These are phyloP conservation scores for Pestalotiopsis sp. DNA, from an alignment of 2,329 filamentous ascomycete genomes.

Conservation along the genomic window DNA sequence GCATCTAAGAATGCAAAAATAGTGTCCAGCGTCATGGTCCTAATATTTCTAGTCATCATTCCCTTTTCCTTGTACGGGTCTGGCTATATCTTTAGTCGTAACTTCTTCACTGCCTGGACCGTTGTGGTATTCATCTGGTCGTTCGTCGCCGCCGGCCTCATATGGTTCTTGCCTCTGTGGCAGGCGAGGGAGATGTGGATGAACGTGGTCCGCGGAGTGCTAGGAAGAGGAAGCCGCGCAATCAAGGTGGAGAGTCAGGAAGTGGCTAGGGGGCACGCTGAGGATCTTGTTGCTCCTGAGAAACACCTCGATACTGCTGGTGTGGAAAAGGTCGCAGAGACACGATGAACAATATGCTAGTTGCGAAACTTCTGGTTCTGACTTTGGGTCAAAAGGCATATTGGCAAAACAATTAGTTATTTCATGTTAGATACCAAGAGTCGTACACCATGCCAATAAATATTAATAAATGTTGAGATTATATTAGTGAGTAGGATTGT, in stretches of 20 bases:
- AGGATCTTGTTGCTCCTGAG: background rate
- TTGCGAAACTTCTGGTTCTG: too few relatives aligned
- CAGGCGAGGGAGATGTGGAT: constrained; percentile 11
- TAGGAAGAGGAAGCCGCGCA: background rate
- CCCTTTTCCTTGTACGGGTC: constrained; percentile 14
- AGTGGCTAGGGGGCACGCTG: background rate
- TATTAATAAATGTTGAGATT: too few relatives aligned
- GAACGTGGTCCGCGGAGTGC: background rate
- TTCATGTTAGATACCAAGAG: too few relatives aligned
- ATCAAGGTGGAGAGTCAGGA: background rate
- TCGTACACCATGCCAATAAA: too few relatives aligned
- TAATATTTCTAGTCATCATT: constrained; percentile 14
- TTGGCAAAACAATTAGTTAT: too few relatives aligned
- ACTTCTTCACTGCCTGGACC: constrained; percentile 14
- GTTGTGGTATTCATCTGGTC: constrained; percentile 14
- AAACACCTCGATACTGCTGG: background rate
- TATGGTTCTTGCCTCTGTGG: constrained; percentile 14
- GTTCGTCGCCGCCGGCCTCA: constrained; percentile 3
- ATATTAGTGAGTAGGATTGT: background rate
- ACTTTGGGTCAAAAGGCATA: too few relatives aligned
- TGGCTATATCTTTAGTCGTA: constrained; percentile 11
- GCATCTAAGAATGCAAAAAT: constrained; percentile 14
- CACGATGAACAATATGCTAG: background rate
- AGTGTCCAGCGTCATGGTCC: constrained; percentile 7
- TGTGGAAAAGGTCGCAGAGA: background rate